A percentile compares a stretch with the other conserved stretches of the same genome.
These are phyloP conservation scores for Microcera coccophila DNA, from an alignment of 2,329 filamentous ascomycete genomes.

Conservation along the genomic window DNA sequence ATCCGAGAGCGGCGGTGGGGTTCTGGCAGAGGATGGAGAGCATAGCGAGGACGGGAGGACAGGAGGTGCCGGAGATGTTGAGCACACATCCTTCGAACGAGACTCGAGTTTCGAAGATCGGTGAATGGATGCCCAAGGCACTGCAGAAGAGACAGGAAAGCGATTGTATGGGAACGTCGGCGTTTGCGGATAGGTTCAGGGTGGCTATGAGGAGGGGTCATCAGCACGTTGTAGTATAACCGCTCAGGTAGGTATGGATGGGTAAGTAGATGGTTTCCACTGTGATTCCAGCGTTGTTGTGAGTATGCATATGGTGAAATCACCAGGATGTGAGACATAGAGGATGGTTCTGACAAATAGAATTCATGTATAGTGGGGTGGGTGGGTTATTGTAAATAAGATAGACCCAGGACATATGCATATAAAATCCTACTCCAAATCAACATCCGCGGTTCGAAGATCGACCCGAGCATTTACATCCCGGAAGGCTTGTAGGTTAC, in stretches of 20 bases:
- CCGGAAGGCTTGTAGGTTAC: too few species aligned
- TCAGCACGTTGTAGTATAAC: not conserved
- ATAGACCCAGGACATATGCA: too few species aligned
- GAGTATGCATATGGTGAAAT: too few species aligned
- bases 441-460: too few species aligned
- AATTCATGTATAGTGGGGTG: too few species aligned
- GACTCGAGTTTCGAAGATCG: slow-evolving; percentile 61
- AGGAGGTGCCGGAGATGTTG: slow-evolving; percentile 64
- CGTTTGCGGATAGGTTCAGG: slow-evolving; percentile 52
- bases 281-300: slow-evolving; percentile 15
- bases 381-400: too few species aligned
- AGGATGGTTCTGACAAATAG: too few species aligned
- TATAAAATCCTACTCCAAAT: too few species aligned
- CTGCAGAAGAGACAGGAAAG: slow-evolving; percentile 51
- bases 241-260: too few species aligned
- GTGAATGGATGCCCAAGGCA: slow-evolving; percentile 58
- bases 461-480: too few species aligned
- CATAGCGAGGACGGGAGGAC: slow-evolving; percentile 34
- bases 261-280: too few species aligned
- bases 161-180: slow-evolving; percentile 50
- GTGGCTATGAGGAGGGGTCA: slow-evolving; percentile 40
- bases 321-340: too few species aligned
- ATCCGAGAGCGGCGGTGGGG: slow-evolving; percentile 61
- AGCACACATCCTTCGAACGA: slow-evolving; percentile 72
- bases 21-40: slow-evolving; percentile 67